Evolutionary conservation across 805 yeast species (phyloP).

Genomic region (Ogataea degrootiae): DNA sequence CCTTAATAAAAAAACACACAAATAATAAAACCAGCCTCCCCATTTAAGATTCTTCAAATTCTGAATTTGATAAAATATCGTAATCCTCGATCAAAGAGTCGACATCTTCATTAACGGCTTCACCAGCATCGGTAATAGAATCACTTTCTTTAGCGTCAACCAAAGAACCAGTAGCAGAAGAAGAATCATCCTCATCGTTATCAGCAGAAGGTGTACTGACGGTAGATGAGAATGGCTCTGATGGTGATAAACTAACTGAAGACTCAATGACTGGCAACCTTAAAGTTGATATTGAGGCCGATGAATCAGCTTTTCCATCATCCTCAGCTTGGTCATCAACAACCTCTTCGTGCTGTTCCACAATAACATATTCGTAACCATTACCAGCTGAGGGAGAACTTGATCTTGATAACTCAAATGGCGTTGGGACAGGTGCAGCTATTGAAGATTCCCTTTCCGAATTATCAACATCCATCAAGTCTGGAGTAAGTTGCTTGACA

Average conservation of each 20-base stretch:
- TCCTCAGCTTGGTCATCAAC: background rate
- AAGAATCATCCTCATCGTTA: background rate
- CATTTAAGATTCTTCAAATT: constrained; percentile 10
- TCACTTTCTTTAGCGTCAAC: background rate
- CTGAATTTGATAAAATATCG: constrained; percentile 21
- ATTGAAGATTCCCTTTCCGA: no score
- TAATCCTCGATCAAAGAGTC: constrained; percentile 15
- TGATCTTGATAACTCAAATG: no score
- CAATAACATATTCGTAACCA: no score
- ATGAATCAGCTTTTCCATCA: background rate
- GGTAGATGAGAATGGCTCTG: background rate
- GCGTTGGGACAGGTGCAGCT: no score
- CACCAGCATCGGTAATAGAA: background rate
- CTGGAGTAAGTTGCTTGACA: no score
- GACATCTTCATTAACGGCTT: background rate
- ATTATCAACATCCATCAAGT: no score
- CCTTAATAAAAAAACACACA: background rate
- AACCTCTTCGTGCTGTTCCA: background rate
- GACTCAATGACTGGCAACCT: background rate
- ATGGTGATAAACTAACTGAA: no score
- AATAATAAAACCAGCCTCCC: background rate
- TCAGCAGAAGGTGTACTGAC: no score
- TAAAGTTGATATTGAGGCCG: background rate
- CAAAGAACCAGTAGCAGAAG: background rate
- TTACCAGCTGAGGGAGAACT: no score